Evolutionary conservation across 495 filamentous ascomycete genomes (phyloP).

Genomic region (Neurospora tetraspora): DNA sequence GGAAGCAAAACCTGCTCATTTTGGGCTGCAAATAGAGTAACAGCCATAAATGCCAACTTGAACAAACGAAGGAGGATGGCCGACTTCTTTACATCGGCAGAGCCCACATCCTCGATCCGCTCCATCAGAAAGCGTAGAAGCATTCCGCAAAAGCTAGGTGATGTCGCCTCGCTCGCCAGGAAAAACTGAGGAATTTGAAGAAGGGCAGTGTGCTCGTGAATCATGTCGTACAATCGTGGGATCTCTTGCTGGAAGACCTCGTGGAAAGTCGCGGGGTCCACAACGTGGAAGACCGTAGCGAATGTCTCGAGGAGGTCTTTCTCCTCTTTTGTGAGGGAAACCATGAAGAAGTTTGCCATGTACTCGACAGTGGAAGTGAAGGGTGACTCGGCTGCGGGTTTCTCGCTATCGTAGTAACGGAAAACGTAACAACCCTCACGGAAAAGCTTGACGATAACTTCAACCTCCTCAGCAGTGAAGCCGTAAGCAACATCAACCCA

Average conservation of each 20-base stretch:
- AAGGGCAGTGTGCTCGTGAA: slow-evolving; percentile 90
- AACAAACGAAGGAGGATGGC: slow-evolving; percentile 90
- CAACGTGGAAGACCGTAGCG: slow-evolving; percentile 95
- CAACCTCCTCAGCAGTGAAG: slow-evolving; percentile 94
- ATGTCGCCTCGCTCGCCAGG: slow-evolving; percentile 93
- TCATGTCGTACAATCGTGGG: slow-evolving; percentile 90
- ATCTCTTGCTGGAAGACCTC: slow-evolving; percentile 98
- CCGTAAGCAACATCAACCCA: slow-evolving; percentile 96
- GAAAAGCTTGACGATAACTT: slow-evolving; percentile 94
- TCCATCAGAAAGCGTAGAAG: slow-evolving; percentile 95
- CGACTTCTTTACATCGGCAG: slow-evolving; percentile 77
- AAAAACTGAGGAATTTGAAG: slow-evolving; percentile 97
- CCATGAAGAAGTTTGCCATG: slow-evolving; percentile 85
- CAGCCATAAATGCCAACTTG: slow-evolving; percentile 99
- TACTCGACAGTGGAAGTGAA: slow-evolving; percentile 76
- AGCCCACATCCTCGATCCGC: slow-evolving; percentile 88
- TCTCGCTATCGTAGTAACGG: slow-evolving; percentile 86
- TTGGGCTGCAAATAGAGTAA: slow-evolving; percentile 85
- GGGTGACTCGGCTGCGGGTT: slow-evolving; percentile 61
- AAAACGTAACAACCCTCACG: slow-evolving; percentile 93
- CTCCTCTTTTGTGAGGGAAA: slow-evolving; percentile 86
- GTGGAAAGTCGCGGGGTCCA: slow-evolving; percentile 96
- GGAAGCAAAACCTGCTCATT: slow-evolving; percentile 94
- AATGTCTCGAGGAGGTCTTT: slow-evolving; percentile 97
- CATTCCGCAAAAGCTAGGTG: slow-evolving; percentile 96